These are phyloP conservation scores for Leucosporidium creatinivorum DNA, from an alignment of 768 basidiomycete species.

Conservation along the genomic window DNA sequence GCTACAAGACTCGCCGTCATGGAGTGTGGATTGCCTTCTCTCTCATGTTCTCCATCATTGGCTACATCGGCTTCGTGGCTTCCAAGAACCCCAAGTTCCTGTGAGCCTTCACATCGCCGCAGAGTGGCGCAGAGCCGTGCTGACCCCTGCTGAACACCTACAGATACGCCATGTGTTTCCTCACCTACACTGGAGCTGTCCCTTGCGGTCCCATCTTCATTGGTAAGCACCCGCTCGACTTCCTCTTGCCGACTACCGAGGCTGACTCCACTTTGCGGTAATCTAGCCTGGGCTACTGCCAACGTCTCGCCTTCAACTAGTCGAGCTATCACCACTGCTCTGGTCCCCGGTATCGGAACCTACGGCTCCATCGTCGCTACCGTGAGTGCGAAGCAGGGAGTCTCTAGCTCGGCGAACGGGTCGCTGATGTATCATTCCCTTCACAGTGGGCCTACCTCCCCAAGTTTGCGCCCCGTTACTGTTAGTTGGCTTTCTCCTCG, in stretches of 20 bases:
- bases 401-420: neutral
- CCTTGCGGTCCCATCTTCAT: conserved; percentile 30
- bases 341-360: conserved; percentile 13
- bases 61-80: neutral
- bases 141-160: conserved; percentile 18
- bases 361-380: conserved; percentile 17
- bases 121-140: conserved; percentile 12
- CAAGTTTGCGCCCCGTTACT: conserved; percentile 1
- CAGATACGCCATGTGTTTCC: conserved; percentile 28
- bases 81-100: neutral
- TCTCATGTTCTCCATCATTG: conserved; percentile 8
- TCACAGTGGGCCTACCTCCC: conserved; percentile 24
- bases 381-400: too few relatives aligned
- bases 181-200: conserved; percentile 29
- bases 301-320: conserved; percentile 13
- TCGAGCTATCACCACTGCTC: conserved; percentile 20
- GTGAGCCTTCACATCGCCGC: neutral
- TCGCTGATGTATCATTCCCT: neutral
- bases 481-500: too few relatives aligned
- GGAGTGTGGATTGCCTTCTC: conserved; percentile 41
- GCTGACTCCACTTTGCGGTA: too few relatives aligned
- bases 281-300: conserved; percentile 15
- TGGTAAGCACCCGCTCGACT: neutral
- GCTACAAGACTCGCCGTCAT: conserved; percentile 58
- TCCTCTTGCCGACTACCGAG: conserved; percentile 7